These are phyloP conservation scores for Melampsora abietis-canadensis DNA, from an alignment of 1,284 basidiomycete species.

Conservation along the genomic window DNA sequence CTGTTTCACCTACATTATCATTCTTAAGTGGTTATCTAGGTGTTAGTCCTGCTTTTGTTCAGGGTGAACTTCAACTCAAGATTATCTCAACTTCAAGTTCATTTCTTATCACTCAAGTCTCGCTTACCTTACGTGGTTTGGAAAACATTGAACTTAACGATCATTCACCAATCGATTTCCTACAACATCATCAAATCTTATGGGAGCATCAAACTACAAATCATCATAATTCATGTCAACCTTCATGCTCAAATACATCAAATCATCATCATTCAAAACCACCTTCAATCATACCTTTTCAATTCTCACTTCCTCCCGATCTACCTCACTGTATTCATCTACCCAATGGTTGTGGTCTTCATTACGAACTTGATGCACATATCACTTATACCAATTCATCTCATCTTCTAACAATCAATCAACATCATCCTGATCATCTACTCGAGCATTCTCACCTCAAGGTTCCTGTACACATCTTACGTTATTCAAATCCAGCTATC, in stretches of 20 bases:
- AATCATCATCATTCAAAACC: conserved; percentile 12
- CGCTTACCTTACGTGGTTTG: not conserved
- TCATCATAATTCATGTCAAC: not conserved
- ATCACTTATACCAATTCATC: conserved; percentile 6
- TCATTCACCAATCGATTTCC: not conserved
- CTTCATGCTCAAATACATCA: not conserved
- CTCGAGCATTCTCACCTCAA: not conserved
- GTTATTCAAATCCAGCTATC: not conserved
- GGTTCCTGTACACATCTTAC: conserved; percentile 18
- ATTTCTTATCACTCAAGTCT: not conserved
- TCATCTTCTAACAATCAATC: not conserved
- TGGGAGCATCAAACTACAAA: not conserved
- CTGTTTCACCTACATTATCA: conserved; percentile 25
- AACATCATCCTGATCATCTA: not conserved
- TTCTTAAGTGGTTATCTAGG: conserved; percentile 14
- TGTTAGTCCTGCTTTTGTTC: conserved; percentile 9
- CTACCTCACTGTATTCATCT: conserved; percentile 36
- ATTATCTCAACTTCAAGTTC: not conserved
- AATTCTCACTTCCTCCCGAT: conserved; percentile 6
- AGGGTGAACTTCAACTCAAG: conserved; percentile 26
- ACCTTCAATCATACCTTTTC: conserved; percentile 11
- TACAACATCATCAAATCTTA: not conserved
- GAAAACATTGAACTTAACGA: not conserved
- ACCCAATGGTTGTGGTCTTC: not conserved
- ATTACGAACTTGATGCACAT: conserved; percentile 14